Base-by-base conservation (phyloP, 148 eudicot species). In the Rhododendron henanense region DNA sequence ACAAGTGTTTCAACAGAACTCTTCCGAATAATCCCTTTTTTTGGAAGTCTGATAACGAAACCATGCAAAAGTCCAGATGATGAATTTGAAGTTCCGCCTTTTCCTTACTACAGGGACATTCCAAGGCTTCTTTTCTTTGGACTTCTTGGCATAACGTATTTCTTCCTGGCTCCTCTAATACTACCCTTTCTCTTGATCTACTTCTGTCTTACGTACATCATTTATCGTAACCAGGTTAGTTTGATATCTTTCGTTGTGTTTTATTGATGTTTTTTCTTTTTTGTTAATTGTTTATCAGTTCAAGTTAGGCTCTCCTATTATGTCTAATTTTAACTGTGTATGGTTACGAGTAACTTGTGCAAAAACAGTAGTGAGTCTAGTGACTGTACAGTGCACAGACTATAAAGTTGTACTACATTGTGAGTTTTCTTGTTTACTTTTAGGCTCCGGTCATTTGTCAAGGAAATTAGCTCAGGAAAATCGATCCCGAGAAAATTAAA, bases 161-260 rank as follows among this genome's bases (percentile, higher is more conserved):
- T 94, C 87, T 92, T 94, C 86, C 88, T 92, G 86, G 96, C 96
- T 51, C 96, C 96, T 15, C 85, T 94, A 82, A 94, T 94, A 78
- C 69, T 94, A 83, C 96, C 96, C 59, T 94, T 94, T 87, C 89
- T 94, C 84, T 84, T 94, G 92, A 74, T 92, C 78, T 94, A 94
- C 88, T 91, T 86, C 83, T 90, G 91, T 84, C 88, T 94, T 61
- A 91, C 93, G 2, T 94, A 94, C 86, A 84, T 94, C 84, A 85
- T 94, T 81, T 94, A 86, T 71, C 91, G 92, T 83, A 92, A 94
- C 78, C 96, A 94, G 96, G 96, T 94, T 83, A 86, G 37, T 87
- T 84, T 13, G 74, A 0, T 53, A 48, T 63, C 83, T 85, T 79
- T 85, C 57, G 10, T 11, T 84, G 45, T 81, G 47, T 35, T 59